Base-by-base conservation (phyloP, 805 yeast genomes). In the Candida khao-thaluensis region DNA sequence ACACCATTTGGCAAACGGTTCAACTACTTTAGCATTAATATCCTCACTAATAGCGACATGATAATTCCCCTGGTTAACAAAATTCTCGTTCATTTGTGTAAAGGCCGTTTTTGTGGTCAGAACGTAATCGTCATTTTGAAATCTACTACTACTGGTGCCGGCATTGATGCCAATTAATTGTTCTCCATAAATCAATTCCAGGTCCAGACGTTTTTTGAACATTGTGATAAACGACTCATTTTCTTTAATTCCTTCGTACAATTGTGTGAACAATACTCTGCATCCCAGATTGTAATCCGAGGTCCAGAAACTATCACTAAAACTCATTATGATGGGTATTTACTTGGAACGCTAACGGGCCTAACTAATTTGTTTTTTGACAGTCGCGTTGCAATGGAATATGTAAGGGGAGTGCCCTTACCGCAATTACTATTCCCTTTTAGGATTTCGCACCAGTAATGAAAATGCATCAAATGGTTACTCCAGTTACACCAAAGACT, bases 281-380 rank as follows among this genome's bases (percentile, higher is more conserved):
- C 75, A 59, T 25, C 85, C 81, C 60, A 72, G 62, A 10, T 69
- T 62, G 52, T 81, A 79, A 53, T 83, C 90, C 20, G 67, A 68
- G 6, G 88, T 71, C 95, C 95, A 85, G 62, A 85, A 85, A 50
- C 81, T 77, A 49, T 82, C 87, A 4, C 86, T 79, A 62, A 85
- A 83, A 15, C 86, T 76, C 74, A 69, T 69, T n/a, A n/a, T n/a
- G n/a, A n/a, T n/a, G n/a, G n/a, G n/a, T n/a, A n/a, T n/a, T n/a
- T n/a, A n/a, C n/a, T n/a, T n/a, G n/a, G n/a, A n/a, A n/a, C n/a
- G n/a, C n/a, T n/a, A n/a, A n/a, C n/a, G n/a, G n/a, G n/a, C n/a
- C n/a, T n/a, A n/a, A n/a, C n/a, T n/a, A n/a, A n/a, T n/a, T n/a
- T n/a, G n/a, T n/a, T n/a, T n/a, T n/a, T n/a, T n/a, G n/a, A n/a